Evolutionary conservation across 768 basidiomycete genomes (phyloP), one percentile per base, ranked within the genome.

Genomic region (Macrolepiota dolichaula): DNA sequence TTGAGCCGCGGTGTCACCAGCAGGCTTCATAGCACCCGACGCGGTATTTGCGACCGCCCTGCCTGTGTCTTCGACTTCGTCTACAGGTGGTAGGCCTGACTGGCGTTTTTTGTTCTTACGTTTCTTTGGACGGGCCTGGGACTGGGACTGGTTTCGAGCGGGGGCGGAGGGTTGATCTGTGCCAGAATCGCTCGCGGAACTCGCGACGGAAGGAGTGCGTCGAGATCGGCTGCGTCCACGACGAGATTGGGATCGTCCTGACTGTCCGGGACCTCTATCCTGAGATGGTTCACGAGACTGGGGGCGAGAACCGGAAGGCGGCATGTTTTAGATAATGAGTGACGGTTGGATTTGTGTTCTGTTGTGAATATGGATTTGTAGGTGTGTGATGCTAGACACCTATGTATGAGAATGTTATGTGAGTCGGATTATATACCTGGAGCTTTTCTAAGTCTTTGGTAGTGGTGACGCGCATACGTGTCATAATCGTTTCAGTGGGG

Each of bases 211-310:
- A 13, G 51, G 55, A 36, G 61, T 62, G n/a, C 66, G 56, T 10
- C 61, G 57, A 25, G 61, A 50, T 25, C 63, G 66, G 36, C 64
- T 65, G 53, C 67, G 67, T 12, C 67, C 63, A 13, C 66, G 53
- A 29, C 63, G 57, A 5, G 62, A 57, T 15, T 27, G 59, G 5
- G 50, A 50, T 29, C 25, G 15, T 47, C 40, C 32, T 11, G 7
- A 35, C n/a, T 40, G 62, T 1, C 55, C 46, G 10, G 29, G 47
- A 13, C 40, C 46, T 25, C 55, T 25, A 22, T 53, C 63, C 37
- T 51, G 65, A 40, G 42, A 61, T 7, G 38, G 62, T 36, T 50
- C 51, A 50, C 55, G 62, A 42, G 44, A 51, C 24, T 42, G 44
- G 17, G 58, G 32, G 19, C 36, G 61, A 38, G 63, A 61, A 49